Evolutionary conservation across 2,329 filamentous ascomycete genomes (phyloP), one percentile per base, ranked within the genome.

Genomic region (Fusarium devonianum): DNA sequence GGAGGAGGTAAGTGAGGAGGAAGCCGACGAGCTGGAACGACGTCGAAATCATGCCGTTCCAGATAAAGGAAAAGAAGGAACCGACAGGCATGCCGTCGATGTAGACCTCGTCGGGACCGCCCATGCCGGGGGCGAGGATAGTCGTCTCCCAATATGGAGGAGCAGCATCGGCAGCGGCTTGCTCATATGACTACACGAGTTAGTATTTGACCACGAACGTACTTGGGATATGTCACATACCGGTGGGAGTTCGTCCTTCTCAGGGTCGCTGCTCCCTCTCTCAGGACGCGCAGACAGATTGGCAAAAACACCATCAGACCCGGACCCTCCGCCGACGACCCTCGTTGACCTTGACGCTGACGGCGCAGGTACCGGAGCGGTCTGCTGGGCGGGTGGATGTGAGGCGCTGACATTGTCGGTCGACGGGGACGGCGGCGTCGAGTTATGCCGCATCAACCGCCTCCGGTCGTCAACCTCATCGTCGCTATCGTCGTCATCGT

Each of bases 101-200:
- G 67, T 94, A 99, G 36, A 99, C 93, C 71, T 99, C 94, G 68
- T 97, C 92, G 28, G 87, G 85, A n/a, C 89, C 89, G 41, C 89
- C 89, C 59, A 94, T 85, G 45, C 93, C 94, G 1, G 94, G 94
- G 0, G 92, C 93, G 40, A 99, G 83, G 59, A 99, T 97, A 0
- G 94, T 97, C 5, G 94, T 99, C 77, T 99, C 94, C 94, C 94
- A 99, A 74, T 99, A 99, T 0, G 94, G 94, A 1, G 94, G 94
- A 36, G 94, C 94, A 17, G 92, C 89, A 72, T 99, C 94, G 30
- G 93, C 93, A 3, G 94, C 94, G 12, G 94, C 94, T 84, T 97
- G 93, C 80, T 99, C 94, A 71, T 99, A 99, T 25, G 93, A 92
- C 90, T 97, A 39, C 11, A 23, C 37, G 53, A 30, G 69, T 79